Evolutionary conservation across 179 eudicot species (phyloP).

Genomic region (Actinidia chinensis): DNA sequence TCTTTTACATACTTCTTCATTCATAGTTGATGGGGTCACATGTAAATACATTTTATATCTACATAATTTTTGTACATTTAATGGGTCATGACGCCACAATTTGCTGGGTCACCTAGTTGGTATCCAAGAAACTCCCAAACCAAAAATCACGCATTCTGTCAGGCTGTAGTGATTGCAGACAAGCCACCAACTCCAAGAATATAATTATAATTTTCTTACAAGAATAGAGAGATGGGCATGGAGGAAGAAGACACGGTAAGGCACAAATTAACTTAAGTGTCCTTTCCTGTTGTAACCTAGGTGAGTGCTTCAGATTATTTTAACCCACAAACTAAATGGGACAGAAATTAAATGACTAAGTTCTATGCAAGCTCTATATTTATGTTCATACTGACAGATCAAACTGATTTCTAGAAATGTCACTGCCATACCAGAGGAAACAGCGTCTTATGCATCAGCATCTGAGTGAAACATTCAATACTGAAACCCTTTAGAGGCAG

Average conservation of each 20-base stretch:
- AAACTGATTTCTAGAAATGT: background rate
- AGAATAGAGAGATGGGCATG: too few species aligned
- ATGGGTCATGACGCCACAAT: too few species aligned
- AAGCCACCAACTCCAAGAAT: too few species aligned
- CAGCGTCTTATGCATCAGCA: background rate
- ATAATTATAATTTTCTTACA: too few species aligned
- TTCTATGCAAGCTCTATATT: background rate
- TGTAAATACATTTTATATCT: too few species aligned
- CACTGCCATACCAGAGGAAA: background rate
- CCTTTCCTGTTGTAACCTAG: background rate
- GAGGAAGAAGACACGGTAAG: constrained; percentile 6
- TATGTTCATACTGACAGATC: background rate
- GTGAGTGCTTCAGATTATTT: background rate
- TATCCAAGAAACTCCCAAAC: too few species aligned
- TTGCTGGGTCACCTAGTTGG: too few species aligned
- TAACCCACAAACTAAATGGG: background rate
- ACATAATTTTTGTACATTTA: too few species aligned
- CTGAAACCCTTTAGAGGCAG: background rate
- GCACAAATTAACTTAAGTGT: background rate
- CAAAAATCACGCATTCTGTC: too few species aligned
- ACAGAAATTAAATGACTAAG: background rate
- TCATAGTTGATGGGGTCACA: too few species aligned
- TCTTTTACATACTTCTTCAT: too few species aligned
- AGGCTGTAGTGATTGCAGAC: too few species aligned
- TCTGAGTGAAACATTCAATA: background rate